These are phyloP conservation scores for Aspergillus aculeatus DNA, from an alignment of 2,329 filamentous ascomycete species.

Conservation along the genomic window DNA sequence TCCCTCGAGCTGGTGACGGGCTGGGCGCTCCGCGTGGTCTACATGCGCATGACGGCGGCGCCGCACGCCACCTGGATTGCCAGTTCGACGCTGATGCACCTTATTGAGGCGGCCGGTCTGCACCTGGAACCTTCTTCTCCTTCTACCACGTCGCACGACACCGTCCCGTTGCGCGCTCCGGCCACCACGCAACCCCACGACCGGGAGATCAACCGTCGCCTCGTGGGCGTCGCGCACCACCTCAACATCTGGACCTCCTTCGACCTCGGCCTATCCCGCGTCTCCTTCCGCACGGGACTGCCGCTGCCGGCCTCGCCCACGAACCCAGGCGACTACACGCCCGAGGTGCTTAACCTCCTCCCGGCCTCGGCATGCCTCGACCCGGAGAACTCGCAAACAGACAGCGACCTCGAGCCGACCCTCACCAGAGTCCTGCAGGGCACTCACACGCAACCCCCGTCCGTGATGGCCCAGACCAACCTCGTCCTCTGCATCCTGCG, in stretches of 20 bases:
- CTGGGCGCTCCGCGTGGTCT: slow-evolving; percentile 54
- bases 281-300: slow-evolving; percentile 45
- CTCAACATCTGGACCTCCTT: slow-evolving; percentile 59
- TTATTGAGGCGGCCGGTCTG: slow-evolving; percentile 51
- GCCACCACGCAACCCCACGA: slow-evolving; percentile 17
- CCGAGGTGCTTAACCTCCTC: slow-evolving; percentile 52
- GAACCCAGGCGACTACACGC: slow-evolving; percentile 48
- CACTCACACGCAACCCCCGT: slow-evolving; percentile 43
- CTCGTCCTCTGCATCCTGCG: slow-evolving; percentile 55
- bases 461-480: slow-evolving; percentile 54
- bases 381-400: slow-evolving; percentile 44
- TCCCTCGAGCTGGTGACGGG: slow-evolving; percentile 29
- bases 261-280: slow-evolving; percentile 56
- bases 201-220: slow-evolving; percentile 39
- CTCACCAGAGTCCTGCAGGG: slow-evolving; percentile 42
- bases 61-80: slow-evolving; percentile 48
- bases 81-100: slow-evolving; percentile 42
- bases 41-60: slow-evolving; percentile 52
- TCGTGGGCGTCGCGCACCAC: slow-evolving; percentile 54
- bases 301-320: slow-evolving; percentile 32
- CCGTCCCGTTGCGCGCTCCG: neutral
- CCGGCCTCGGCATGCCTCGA: slow-evolving; percentile 54
- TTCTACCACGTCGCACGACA: neutral
- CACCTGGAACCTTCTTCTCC: slow-evolving; percentile 21
- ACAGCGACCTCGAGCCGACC: slow-evolving; percentile 43